A percentile compares a stretch with the other conserved stretches of the same genome.
Evolutionary conservation across 805 yeast species (phyloP).

Genomic region (Cyberlindnera amylophila): DNA sequence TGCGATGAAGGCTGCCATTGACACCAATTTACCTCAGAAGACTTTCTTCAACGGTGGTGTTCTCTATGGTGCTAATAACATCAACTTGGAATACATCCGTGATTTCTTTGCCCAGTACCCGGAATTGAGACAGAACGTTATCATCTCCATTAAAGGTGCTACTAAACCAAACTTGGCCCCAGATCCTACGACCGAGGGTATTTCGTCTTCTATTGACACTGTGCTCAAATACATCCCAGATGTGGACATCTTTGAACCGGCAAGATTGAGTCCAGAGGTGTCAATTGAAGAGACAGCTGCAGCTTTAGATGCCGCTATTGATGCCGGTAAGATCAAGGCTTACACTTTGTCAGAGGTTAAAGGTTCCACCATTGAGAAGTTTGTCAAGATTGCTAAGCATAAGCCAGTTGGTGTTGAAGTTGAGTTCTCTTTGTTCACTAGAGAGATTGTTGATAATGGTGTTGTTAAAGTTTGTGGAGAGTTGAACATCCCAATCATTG

Average conservation of each 20-base stretch:
- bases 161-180: constrained; percentile 38
- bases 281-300: constrained; percentile 58
- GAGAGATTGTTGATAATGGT: constrained; percentile 60
- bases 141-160: constrained; percentile 70
- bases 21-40: constrained; percentile 36
- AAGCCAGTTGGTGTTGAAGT: constrained; percentile 71
- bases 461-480: constrained; percentile 56
- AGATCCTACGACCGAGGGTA: constrained; percentile 44
- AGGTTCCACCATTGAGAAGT: constrained; percentile 56
- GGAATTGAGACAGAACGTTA: constrained; percentile 49
- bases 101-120: constrained; percentile 58
- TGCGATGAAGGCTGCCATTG: constrained; percentile 49
- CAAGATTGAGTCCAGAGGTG: constrained; percentile 58
- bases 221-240: constrained; percentile 37
- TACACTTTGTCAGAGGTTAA: constrained; percentile 73
- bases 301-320: constrained; percentile 53
- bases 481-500: constrained; percentile 59
- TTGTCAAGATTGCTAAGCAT: constrained; percentile 42
- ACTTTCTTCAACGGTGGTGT: constrained; percentile 71
- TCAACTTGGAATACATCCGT: constrained; percentile 53
- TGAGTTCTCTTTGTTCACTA: constrained; percentile 71
- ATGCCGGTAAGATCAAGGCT: constrained; percentile 63
- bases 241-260: constrained; percentile 63
- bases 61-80: constrained; percentile 59
- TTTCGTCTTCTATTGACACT: constrained; percentile 46